Base-by-base conservation (phyloP, 139 green algal genomes). In the Picochlorum sp. region DNA sequence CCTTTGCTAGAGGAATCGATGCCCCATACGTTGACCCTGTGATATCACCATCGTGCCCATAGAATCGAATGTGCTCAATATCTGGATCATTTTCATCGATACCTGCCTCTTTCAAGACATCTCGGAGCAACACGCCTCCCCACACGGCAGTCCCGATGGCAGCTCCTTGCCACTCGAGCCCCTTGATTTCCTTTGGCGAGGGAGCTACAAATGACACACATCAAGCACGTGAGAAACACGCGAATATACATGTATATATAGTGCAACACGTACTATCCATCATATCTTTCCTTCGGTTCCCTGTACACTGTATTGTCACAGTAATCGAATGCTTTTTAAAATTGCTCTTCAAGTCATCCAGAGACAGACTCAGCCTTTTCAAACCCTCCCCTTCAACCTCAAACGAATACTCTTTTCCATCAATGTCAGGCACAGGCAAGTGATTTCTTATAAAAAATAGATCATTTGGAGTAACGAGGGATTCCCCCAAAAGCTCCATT, bases 401-500 rank as follows among this genome's bases (percentile, higher is more conserved):
- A n/a, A 82, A 71, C 13, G 46, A 23, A 61, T 80, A 81, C 4
- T 66, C 52, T 11, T 54, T 64, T 9, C 52, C 38, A 16, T 87
- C 65, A 41, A 90, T 70, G 11, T 76, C 52, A 0, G 89, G 89
- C 26, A 92, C 85, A 0, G 89, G 85, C 56, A 95, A 72, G 79
- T 96, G 89, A 71, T 96, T 89, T 15, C 89, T 70, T 28, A 92
- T 74, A 67, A 85, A 96, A 66, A 92, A 92, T 2, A 95, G 62
- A 13, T 92, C 84, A 23, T 62, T 85, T 47, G 88, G 79, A 0
- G 88, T 95, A 28, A 90, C 61, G n/a, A 78, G 49, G 24, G 66
- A 41, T 21, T 57, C 83, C 0, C 61, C 61, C 38, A 95, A 76
- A 16, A 90, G 45, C n/a, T 80, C 67, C 41, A 49, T 58, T 5